phyloP scores from a whole-genome alignment of 2,329 filamentous ascomycete species.

The Mollisiaceae sp. region DNA sequence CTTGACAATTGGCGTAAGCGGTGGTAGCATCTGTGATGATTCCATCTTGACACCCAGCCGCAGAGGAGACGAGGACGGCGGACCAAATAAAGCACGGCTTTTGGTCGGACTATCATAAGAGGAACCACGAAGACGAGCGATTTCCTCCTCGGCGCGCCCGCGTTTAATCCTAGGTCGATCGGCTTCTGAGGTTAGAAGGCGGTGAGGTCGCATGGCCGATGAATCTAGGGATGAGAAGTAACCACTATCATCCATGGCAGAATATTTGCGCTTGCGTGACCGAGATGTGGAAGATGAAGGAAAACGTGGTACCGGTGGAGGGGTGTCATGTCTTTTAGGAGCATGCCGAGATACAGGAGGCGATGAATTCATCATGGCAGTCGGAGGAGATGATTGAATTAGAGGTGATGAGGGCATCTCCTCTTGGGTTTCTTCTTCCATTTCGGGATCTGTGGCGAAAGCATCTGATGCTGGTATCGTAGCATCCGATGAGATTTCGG shows the following conservation, averaged over 20 bases:
- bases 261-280: conserved; percentile 76
- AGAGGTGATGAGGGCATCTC: conserved; percentile 44
- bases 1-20: conserved; percentile 83
- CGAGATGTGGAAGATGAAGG: conserved; percentile 66
- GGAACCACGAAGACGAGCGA: conserved; percentile 88
- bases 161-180: conserved; percentile 83
- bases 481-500: conserved; percentile 75
- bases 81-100: conserved; percentile 53
- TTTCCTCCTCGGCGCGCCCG: conserved; percentile 93
- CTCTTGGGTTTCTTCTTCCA: conserved; percentile 52
- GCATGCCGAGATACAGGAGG: conserved; percentile 73
- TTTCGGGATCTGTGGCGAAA: conserved; percentile 52
- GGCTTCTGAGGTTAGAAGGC: conserved; percentile 76
- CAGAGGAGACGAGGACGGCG: conserved; percentile 75
- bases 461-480: conserved; percentile 76
- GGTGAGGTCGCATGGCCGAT: conserved; percentile 76
- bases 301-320: conserved; percentile 70
- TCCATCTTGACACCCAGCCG: conserved; percentile 54
- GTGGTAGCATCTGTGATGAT: conserved; percentile 67
- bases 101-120: conserved; percentile 92
- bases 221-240: conserved; percentile 97
- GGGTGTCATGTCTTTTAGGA: conserved; percentile 69
- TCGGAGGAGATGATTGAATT: conserved; percentile 72
- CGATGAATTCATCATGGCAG: conserved; percentile 82
- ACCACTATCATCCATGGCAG: conserved; percentile 88